These are phyloP conservation scores for Notholithocarpus densiflorus DNA, from an alignment of 306 rosid genomes.

Conservation along the genomic window DNA sequence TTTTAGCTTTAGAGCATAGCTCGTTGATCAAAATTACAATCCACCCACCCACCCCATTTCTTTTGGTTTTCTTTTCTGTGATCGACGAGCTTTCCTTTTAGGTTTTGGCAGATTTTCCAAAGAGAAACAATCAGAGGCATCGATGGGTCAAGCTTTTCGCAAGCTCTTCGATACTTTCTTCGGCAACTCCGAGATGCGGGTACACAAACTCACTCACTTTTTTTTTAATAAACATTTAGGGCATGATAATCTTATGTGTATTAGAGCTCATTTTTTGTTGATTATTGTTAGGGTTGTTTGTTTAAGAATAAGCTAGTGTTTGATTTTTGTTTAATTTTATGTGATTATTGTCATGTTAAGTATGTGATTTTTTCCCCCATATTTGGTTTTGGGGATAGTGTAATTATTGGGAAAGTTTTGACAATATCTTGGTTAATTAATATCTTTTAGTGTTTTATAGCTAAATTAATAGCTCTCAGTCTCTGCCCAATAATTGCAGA, in stretches of 20 bases:
- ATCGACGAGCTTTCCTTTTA: not conserved
- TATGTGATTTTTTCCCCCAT: not conserved
- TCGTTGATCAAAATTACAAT: not conserved
- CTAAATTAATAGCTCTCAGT: not conserved
- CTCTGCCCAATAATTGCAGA: not conserved
- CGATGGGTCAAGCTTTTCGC: slow-evolving; percentile 64
- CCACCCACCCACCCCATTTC: too few relatives aligned
- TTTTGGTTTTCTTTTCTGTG: not conserved
- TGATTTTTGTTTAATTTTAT: not conserved
- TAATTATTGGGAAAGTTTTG: not conserved
- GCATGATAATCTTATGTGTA: not conserved
- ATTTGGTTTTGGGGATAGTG: not conserved
- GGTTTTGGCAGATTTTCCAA: not conserved
- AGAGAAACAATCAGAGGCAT: not conserved
- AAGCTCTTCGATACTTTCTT: slow-evolving; percentile 63
- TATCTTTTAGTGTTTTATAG: not conserved
- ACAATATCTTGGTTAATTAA: not conserved
- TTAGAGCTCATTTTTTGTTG: not conserved
- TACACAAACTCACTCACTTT: slow-evolving; percentile 7
- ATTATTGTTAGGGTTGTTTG: not conserved
- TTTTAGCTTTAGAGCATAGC: too few relatives aligned
- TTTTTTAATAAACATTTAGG: not conserved
- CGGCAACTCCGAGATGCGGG: slow-evolving; percentile 70
- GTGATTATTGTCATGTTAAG: not conserved
- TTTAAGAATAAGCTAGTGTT: not conserved